phyloP scores from a whole-genome alignment of 1,284 basidiomycete genomes.

The Boletus smithii region DNA sequence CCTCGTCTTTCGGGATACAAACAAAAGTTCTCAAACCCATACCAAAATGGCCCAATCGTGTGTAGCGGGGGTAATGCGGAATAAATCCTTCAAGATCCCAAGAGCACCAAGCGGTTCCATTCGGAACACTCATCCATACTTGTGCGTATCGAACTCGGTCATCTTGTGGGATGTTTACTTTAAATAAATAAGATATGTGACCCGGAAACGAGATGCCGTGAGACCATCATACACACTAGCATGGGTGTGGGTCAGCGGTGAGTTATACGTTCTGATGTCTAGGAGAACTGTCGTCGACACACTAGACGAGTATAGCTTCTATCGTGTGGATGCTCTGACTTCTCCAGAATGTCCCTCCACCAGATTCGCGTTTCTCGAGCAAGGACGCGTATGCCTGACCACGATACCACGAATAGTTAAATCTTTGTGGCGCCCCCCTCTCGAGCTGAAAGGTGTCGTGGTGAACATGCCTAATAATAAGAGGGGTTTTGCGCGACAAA shows the following conservation, averaged over 20 bases:
- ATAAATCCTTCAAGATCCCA: not conserved
- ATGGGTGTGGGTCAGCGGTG: not conserved
- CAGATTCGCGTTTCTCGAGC: not conserved
- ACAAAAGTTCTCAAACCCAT: not conserved
- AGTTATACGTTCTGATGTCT: not conserved
- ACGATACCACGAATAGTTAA: not conserved
- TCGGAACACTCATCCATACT: not conserved
- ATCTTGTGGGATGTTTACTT: not conserved
- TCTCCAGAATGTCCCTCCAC: not conserved
- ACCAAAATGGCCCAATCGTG: not conserved
- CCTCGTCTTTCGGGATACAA: not conserved
- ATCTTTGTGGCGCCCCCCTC: not conserved
- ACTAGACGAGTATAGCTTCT: not conserved
- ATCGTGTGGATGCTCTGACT: not conserved
- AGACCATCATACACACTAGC: too few species aligned
- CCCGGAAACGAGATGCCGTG: too few species aligned
- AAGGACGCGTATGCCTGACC: not conserved
- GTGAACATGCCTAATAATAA: not conserved
- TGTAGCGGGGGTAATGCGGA: not conserved
- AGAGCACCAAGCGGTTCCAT: too few species aligned
- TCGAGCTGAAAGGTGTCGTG: not conserved
- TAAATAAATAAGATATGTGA: not conserved
- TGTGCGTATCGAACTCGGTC: not conserved
- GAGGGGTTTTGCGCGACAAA: not conserved
- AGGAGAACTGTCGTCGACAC: not conserved